Evolutionary conservation across 2,329 filamentous ascomycete genomes (phyloP).

Genomic region (Phaeosphaeriaceae sp.): DNA sequence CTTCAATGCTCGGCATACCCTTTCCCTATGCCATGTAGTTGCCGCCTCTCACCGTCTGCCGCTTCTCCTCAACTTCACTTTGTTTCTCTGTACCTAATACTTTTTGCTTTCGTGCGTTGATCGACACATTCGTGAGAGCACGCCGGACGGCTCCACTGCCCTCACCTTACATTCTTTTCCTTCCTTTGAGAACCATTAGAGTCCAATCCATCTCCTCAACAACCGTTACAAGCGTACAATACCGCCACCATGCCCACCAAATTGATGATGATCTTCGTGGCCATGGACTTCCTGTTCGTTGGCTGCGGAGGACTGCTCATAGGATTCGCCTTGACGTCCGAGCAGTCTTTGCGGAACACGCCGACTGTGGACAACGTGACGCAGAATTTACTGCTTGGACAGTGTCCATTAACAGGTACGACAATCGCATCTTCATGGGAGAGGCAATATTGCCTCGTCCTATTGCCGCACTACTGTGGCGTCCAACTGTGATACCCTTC

Average conservation of each 20-base stretch:
- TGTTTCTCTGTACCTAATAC: constrained; percentile 41
- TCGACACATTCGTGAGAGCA: constrained; percentile 40
- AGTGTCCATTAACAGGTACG: constrained; percentile 62
- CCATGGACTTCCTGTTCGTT: constrained; percentile 60
- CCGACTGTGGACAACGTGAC: constrained; percentile 59
- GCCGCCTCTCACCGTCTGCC: constrained; percentile 30
- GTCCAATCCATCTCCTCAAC: constrained; percentile 7
- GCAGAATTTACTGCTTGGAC: constrained; percentile 57
- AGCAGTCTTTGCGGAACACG: constrained; percentile 49
- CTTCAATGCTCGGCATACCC: constrained; percentile 43
- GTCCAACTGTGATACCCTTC: constrained; percentile 17
- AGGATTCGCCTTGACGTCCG: constrained; percentile 59
- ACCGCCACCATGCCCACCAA: constrained; percentile 57
- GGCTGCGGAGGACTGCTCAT: constrained; percentile 59
- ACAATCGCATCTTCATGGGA: constrained; percentile 12
- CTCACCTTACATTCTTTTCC: constrained; percentile 42
- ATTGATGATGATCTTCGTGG: constrained; percentile 59
- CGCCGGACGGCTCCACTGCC: constrained; percentile 47
- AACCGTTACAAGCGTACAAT: constrained; percentile 19
- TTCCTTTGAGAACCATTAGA: too few relatives aligned
- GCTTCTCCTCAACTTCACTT: constrained; percentile 34
- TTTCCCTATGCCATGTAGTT: constrained; percentile 31
- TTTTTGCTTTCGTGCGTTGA: constrained; percentile 27
- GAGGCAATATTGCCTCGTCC: constrained; percentile 3
- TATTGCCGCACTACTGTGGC: constrained; percentile 35